A percentile compares a stretch with the other conserved stretches of the same genome.
Evolutionary conservation across 169 alveolate species (phyloP).

Genomic region (Eimeria acervulina): DNA sequence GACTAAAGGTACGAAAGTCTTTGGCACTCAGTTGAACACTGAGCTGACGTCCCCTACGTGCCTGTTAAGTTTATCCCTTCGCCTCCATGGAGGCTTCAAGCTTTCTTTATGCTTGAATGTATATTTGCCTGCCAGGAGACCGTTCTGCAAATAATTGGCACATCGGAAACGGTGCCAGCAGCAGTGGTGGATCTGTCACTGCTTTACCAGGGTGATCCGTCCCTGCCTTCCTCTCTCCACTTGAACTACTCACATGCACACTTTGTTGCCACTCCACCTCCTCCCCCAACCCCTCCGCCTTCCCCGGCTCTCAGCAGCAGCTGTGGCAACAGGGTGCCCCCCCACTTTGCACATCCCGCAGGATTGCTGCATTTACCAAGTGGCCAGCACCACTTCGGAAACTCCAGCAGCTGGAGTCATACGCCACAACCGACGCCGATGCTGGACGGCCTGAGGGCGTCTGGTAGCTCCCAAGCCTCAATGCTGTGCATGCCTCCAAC

Average conservation of each 20-base stretch:
- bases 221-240: conserved; percentile 75
- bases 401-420: conserved; percentile 41
- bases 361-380: conserved; percentile 58
- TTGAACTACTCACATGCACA: conserved; percentile 67
- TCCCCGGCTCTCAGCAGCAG: conserved; percentile 75
- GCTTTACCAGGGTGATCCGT: conserved; percentile 66
- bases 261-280: conserved; percentile 61
- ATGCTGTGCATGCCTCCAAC: conserved; percentile 67
- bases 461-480: conserved; percentile 60
- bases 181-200: conserved; percentile 57
- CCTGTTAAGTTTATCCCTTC: neutral
- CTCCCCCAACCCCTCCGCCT: conserved; percentile 76
- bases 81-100: neutral
- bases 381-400: conserved; percentile 16
- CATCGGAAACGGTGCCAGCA: conserved; percentile 52
- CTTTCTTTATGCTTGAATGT: neutral
- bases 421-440: conserved; percentile 63
- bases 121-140: conserved; percentile 30
- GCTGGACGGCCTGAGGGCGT: conserved; percentile 54
- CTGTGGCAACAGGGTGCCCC: conserved; percentile 39
- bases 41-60: neutral
- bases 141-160: conserved; percentile 73
- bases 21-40: neutral
- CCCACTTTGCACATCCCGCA: conserved; percentile 71
- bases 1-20: conserved; percentile 28